These are phyloP conservation scores for Neurospora sp. DNA, from an alignment of 495 filamentous ascomycete genomes.

Conservation along the genomic window DNA sequence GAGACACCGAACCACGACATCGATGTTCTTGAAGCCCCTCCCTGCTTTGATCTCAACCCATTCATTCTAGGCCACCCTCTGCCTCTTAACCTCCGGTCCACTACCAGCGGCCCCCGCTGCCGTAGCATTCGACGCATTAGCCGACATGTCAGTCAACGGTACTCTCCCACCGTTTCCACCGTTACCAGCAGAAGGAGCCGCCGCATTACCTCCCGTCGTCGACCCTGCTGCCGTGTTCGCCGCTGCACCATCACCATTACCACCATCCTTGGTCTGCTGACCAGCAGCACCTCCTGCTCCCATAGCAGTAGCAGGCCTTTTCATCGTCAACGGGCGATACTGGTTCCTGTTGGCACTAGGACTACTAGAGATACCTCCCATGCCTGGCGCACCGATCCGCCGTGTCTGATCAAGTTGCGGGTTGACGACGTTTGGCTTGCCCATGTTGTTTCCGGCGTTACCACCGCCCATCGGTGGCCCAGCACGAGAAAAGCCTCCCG, in stretches of 20 bases:
- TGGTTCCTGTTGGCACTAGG: conserved; percentile 46
- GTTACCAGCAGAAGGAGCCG: neutral
- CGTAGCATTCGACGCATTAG: conserved; percentile 14
- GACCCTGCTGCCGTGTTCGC: neutral
- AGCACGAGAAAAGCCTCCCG: conserved; percentile 1
- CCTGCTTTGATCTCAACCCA: too few relatives aligned
- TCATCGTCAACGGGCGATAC: conserved; percentile 51
- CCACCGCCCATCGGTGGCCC: neutral
- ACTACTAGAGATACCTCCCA: conserved; percentile 25
- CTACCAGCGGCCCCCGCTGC: neutral
- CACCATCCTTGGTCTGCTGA: neutral
- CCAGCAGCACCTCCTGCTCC: neutral
- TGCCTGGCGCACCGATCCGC: conserved; percentile 60
- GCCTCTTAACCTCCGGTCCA: conserved; percentile 31
- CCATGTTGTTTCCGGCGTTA: neutral
- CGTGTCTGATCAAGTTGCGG: conserved; percentile 57
- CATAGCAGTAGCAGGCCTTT: conserved; percentile 27
- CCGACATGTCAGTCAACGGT: conserved; percentile 31
- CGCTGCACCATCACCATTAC: neutral
- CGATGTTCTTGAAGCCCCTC: too few relatives aligned
- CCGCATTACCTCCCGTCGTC: neutral
- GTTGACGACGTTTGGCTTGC: conserved; percentile 50
- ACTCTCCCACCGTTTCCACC: conserved; percentile 11
- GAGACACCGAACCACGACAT: too few relatives aligned
- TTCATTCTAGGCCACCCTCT: conserved; percentile 22